phyloP scores from a whole-genome alignment of 495 filamentous ascomycete species.

The Aspergillus coremiiformis region DNA sequence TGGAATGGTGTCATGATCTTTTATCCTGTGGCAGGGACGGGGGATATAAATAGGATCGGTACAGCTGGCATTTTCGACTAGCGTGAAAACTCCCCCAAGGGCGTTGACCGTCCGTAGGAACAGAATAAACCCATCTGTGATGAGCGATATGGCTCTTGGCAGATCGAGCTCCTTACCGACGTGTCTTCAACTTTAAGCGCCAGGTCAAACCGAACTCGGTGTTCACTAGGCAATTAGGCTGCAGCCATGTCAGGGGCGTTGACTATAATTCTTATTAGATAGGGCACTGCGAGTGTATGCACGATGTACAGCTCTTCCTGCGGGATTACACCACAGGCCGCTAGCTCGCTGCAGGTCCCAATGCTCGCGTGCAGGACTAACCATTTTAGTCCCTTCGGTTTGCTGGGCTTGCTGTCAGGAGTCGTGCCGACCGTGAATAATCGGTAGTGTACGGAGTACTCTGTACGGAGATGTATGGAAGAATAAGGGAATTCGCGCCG shows the following conservation, averaged over 20 bases:
- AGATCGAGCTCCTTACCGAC: slow-evolving; percentile 8
- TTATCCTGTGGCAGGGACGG: background rate
- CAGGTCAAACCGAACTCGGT: slow-evolving; percentile 1
- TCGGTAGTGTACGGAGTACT: too few relatives aligned
- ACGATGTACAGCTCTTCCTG: slow-evolving; percentile 2
- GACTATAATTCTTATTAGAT: slow-evolving; percentile 6
- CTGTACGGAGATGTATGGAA: too few relatives aligned
- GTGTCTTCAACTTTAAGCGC: slow-evolving; percentile 10
- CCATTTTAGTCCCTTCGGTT: background rate
- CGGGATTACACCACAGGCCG: slow-evolving; percentile 11
- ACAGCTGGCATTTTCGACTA: background rate
- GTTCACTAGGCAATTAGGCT: background rate
- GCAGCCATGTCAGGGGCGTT: slow-evolving; percentile 11
- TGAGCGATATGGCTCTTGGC: background rate
- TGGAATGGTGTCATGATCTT: too few relatives aligned
- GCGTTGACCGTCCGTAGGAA: too few relatives aligned
- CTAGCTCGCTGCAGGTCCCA: slow-evolving; percentile 13
- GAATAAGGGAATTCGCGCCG: too few relatives aligned
- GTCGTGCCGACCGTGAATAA: background rate
- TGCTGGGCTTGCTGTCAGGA: background rate
- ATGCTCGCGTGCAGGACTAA: slow-evolving; percentile 8
- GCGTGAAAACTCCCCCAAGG: too few relatives aligned
- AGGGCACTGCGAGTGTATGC: background rate
- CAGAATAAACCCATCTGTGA: too few relatives aligned
- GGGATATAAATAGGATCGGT: background rate